Evolutionary conservation across 2,329 filamentous ascomycete genomes (phyloP), one percentile per base, ranked within the genome.

Genomic region (Diaporthe australafricana): DNA sequence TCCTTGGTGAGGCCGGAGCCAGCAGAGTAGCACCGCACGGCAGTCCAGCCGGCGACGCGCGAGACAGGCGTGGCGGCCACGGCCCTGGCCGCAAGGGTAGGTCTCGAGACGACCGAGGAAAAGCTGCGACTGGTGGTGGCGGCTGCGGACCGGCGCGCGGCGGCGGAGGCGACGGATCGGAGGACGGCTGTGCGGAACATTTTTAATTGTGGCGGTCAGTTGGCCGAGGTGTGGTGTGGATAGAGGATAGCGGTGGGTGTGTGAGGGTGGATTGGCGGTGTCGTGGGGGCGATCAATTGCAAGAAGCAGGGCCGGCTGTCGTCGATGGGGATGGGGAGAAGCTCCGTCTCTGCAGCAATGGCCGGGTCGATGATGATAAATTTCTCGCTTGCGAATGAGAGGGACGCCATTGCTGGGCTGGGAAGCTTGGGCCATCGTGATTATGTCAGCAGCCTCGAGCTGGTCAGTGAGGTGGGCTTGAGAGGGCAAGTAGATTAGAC

Each of bases 131-230:
- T 84, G 84, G 83, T 82, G 77, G 83, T 81, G 79, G 82, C 83
- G 81, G 87, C 84, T 81, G 87, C 84, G 76, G 83, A 81, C 78
- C 86, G 85, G 77, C 87, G 83, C 72, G 81, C 80, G 76, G 85
- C 84, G 75, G 85, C 84, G 78, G 81, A 84, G 82, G 92, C 89
- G 83, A 93, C 90, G 80, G 93, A 92, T 85, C 93, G 93, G 87
- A 96, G 87, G 83, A 96, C 85, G 81, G 93, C 92, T 84, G 93
- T 91, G 87, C 96, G 94, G 89, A 98, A 95, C 96, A 98, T 98
- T 76, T 79, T 91, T 86, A 78, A 75, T 76, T n/a, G 75, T 72
- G 66, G 48, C 66, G 5, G 57, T 57, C 16, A 16, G 38, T 30
- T 8, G 35, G 25, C 5, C 14, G 20, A 3, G 16, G 6, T 16